Conservation (phyloP, 2,329 filamentous ascomycete species). For the Macrophomina tecta region DNA sequence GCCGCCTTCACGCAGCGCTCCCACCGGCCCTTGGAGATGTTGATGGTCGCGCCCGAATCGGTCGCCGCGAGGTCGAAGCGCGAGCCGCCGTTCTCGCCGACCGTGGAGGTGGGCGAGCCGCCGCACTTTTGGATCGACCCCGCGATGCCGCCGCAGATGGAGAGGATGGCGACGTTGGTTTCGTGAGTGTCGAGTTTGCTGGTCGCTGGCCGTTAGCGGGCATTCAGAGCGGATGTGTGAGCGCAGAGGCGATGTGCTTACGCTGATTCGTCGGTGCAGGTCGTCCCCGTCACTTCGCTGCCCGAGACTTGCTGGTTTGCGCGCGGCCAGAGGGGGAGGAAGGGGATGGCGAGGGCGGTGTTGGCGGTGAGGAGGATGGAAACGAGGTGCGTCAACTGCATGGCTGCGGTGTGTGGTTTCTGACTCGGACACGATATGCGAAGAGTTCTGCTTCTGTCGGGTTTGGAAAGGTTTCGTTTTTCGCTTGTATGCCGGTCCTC, state of each 20-base stretch:
- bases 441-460: background rate
- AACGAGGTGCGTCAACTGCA: slow-evolving; percentile 6
- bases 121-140: slow-evolving; percentile 55
- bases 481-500: background rate
- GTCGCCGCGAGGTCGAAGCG: slow-evolving; percentile 55
- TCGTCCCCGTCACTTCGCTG: slow-evolving; percentile 41
- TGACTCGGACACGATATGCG: background rate
- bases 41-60: slow-evolving; percentile 53
- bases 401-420: background rate
- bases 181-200: slow-evolving; percentile 34
- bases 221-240: background rate
- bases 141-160: slow-evolving; percentile 58
- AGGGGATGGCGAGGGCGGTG: slow-evolving; percentile 10
- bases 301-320: slow-evolving; percentile 34
- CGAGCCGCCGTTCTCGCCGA: slow-evolving; percentile 55
- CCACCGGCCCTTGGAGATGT: slow-evolving; percentile 60
- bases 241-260: slow-evolving; percentile 24
- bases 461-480: background rate
- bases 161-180: slow-evolving; percentile 52
- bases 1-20: slow-evolving; percentile 62
- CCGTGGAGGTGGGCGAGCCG: slow-evolving; percentile 52
- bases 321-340: slow-evolving; percentile 14
- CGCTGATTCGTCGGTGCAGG: slow-evolving; percentile 40
- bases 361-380: slow-evolving; percentile 3
- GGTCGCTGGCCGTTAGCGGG: background rate